Evolutionary conservation across 1,284 basidiomycete species (phyloP), one percentile per base, ranked within the genome.

Genomic region (Naganishia albida): DNA sequence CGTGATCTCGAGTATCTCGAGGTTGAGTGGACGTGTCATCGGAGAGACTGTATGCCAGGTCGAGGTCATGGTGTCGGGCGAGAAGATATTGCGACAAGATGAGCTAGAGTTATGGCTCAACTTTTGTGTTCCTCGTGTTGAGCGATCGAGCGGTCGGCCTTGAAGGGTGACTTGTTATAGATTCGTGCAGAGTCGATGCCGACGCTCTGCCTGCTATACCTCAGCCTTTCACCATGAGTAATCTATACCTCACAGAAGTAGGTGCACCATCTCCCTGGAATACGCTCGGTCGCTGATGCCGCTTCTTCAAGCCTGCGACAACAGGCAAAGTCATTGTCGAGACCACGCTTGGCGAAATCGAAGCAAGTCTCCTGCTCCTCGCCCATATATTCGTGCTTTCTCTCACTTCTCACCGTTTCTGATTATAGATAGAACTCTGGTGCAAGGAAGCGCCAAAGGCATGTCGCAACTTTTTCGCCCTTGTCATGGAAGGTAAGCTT

Each of bases 361-460:
- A 94, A 72, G 80, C 80, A 39, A 63, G 74, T 63, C 42, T 10
- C 30, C 23, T 63, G 13, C 12, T 12, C n/a, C n/a, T n/a, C n/a
- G 26, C 55, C 23, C n/a, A 20, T 51, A 13, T 10, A 7, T 0
- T 66, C 43, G 48, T 6, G 10, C 8, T 39, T 26, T 25, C 28
- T 18, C 25, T 52, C 8, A 48, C 20, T 20, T n/a, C 50, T 40
- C 34, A 26, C 49, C 34, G 38, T 56, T 12, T 12, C 1, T 25
- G n/a, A 12, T 23, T 18, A 28, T 69, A 82, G 74, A 87, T 98
- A 53, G 95, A 98, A 75, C 82, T 99, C 63, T 99, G 94, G 93
- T 86, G 91, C 20, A 93, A 91, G 81, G 93, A 99, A 85, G 87
- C 90, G 20, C 95, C 95, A 0, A 91, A 90, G 80, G 84, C 96